These are phyloP conservation scores for Keithomyces neogunnii DNA, from an alignment of 2,329 filamentous ascomycete genomes.

Conservation along the genomic window DNA sequence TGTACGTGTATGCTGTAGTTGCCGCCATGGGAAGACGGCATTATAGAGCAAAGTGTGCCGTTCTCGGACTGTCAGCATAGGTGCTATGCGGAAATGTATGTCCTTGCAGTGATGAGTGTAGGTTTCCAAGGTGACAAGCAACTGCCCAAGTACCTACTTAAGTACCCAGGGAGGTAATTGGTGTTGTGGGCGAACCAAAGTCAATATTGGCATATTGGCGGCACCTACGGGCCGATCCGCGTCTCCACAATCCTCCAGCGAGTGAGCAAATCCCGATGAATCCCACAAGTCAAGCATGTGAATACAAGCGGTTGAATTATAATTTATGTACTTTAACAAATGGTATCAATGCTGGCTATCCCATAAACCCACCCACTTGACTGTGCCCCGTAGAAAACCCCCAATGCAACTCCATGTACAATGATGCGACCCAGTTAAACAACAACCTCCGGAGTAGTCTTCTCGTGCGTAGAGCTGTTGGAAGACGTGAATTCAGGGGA, in stretches of 20 bases:
- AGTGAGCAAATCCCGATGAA: too few species aligned
- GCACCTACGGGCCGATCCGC: neutral
- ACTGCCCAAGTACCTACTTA: too few species aligned
- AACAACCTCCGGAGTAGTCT: constrained; percentile 9
- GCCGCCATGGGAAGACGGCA: too few species aligned
- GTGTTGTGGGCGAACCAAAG: too few species aligned
- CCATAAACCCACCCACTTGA: neutral
- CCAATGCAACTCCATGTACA: neutral
- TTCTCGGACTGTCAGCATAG: too few species aligned
- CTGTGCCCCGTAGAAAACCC: neutral
- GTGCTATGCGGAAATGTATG: too few species aligned
- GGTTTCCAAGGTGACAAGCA: too few species aligned
- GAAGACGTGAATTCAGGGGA: constrained; percentile 13
- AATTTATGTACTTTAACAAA: neutral
- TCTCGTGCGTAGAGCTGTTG: constrained; percentile 21
- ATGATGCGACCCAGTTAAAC: neutral
- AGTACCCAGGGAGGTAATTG: too few species aligned
- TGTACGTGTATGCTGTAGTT: too few species aligned
- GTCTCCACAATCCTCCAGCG: neutral
- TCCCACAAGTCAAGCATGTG: too few species aligned
- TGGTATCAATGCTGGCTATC: neutral
- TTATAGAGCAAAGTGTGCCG: too few species aligned
- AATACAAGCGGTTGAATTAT: neutral
- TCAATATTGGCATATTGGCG: neutral
- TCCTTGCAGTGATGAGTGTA: too few species aligned